phyloP scores from a whole-genome alignment of 169 alveolate genomes.

The Babesia ovis region DNA sequence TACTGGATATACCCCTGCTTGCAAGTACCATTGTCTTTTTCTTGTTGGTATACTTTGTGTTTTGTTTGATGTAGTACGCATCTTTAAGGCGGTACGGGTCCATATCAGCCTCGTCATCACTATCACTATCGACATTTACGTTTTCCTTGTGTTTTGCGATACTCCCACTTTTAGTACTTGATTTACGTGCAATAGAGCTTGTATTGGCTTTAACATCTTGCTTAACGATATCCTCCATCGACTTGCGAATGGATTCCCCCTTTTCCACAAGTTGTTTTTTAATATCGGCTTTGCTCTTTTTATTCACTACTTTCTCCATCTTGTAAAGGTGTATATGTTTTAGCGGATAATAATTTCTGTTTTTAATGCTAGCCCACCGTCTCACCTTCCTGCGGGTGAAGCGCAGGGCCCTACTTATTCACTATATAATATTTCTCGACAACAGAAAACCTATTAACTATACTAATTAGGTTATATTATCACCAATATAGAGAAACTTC shows the following conservation, averaged over 20 bases:
- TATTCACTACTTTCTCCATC: slow-evolving; percentile 5
- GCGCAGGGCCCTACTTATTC: no score
- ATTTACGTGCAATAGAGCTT: slow-evolving; percentile 13
- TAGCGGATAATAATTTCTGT: no score
- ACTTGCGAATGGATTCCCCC: slow-evolving; percentile 40
- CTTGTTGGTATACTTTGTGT: slow-evolving; percentile 90
- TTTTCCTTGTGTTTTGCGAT: slow-evolving; percentile 51
- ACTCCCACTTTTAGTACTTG: slow-evolving; percentile 8
- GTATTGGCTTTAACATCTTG: slow-evolving; percentile 38
- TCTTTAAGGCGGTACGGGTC: slow-evolving; percentile 86
- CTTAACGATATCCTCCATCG: slow-evolving; percentile 30
- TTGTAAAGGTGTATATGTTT: no score
- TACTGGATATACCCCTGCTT: slow-evolving; percentile 91
- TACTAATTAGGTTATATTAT: no score
- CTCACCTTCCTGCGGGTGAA: no score
- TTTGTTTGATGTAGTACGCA: slow-evolving; percentile 84
- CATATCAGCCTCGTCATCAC: slow-evolving; percentile 49
- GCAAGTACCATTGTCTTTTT: slow-evolving; percentile 93
- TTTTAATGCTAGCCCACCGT: no score
- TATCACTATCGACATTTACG: slow-evolving; percentile 25
- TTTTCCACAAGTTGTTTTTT: slow-evolving; percentile 34
- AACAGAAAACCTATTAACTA: no score
- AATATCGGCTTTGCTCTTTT: slow-evolving; percentile 24
- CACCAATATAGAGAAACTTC: no score
- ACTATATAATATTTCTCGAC: no score